These are phyloP conservation scores for Bryoerythrophyllum caledonicum DNA, from an alignment of 225 moss, liverwort and hornwort species.

Conservation along the genomic window DNA sequence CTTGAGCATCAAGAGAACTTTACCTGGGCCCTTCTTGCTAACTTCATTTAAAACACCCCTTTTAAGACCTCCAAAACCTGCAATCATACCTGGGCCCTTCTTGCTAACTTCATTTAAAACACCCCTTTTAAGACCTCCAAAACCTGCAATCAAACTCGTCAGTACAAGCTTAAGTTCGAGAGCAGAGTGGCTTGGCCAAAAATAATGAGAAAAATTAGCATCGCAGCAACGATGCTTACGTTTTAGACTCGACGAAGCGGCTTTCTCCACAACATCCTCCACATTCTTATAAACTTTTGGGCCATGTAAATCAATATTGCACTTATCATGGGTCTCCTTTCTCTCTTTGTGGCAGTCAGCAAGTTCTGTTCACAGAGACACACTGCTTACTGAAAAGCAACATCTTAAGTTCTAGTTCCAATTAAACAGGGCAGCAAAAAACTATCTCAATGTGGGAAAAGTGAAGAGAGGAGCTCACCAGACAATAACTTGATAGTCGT, in stretches of 20 bases:
- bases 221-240: constrained; percentile 30
- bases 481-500: constrained; percentile 87
- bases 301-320: constrained; percentile 28
- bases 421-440: not conserved
- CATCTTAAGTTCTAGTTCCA: not conserved
- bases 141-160: constrained; percentile 40
- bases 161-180: not conserved
- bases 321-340: constrained; percentile 44
- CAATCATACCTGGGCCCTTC: constrained; percentile 43
- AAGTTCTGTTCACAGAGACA: constrained; percentile 59
- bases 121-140: constrained; percentile 36
- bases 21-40: constrained; percentile 52
- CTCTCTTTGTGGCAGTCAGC: constrained; percentile 66
- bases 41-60: constrained; percentile 39
- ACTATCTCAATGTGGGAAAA: constrained; percentile 4
- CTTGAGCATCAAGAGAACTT: constrained; percentile 58
- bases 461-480: constrained; percentile 46
- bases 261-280: constrained; percentile 27
- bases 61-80: constrained; percentile 45
- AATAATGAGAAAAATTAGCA: constrained; percentile 2
- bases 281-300: constrained; percentile 19
- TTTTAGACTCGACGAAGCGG: constrained; percentile 42
- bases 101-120: constrained; percentile 38
- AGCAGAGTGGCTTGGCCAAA: constrained; percentile 10
- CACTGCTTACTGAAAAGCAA: constrained; percentile 4